A percentile compares a stretch with the other conserved stretches of the same genome.
Evolutionary conservation across 805 yeast species (phyloP).

Genomic region (Pichia eremophila): DNA sequence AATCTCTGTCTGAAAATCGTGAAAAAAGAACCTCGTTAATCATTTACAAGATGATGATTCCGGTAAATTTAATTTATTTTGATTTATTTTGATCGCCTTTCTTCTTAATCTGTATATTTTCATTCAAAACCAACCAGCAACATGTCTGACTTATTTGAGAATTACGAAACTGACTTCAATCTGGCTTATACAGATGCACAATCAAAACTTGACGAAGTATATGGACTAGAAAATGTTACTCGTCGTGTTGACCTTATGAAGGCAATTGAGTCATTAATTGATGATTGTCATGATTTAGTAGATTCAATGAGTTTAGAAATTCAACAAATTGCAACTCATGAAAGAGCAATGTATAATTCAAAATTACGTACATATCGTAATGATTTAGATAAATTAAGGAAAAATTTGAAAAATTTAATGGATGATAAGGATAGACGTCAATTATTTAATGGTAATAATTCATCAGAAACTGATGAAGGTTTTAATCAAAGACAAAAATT

Average conservation of each 20-base stretch:
- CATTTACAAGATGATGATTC: too few relatives aligned
- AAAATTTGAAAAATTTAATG: slow-evolving; percentile 41
- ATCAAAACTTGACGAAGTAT: slow-evolving; percentile 49
- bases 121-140: neutral
- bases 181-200: slow-evolving; percentile 62
- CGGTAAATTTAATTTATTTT: neutral
- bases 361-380: slow-evolving; percentile 63
- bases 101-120: neutral
- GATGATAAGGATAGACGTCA: slow-evolving; percentile 68
- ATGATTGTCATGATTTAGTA: slow-evolving; percentile 68
- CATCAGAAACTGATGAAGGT: slow-evolving; percentile 24
- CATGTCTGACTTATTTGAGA: slow-evolving; percentile 45
- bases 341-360: slow-evolving; percentile 62
- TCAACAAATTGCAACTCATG: slow-evolving; percentile 69
- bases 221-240: slow-evolving; percentile 35
- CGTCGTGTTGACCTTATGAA: slow-evolving; percentile 46
- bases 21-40: too few relatives aligned
- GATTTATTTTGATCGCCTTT: neutral
- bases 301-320: slow-evolving; percentile 87
- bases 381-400: slow-evolving; percentile 49
- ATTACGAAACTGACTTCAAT: slow-evolving; percentile 65
- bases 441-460: slow-evolving; percentile 48
- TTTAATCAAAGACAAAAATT: slow-evolving; percentile 75
- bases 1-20: too few relatives aligned
- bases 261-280: slow-evolving; percentile 59